Conservation (phyloP, 345 rosid species). For the Corchorus olitorius region DNA sequence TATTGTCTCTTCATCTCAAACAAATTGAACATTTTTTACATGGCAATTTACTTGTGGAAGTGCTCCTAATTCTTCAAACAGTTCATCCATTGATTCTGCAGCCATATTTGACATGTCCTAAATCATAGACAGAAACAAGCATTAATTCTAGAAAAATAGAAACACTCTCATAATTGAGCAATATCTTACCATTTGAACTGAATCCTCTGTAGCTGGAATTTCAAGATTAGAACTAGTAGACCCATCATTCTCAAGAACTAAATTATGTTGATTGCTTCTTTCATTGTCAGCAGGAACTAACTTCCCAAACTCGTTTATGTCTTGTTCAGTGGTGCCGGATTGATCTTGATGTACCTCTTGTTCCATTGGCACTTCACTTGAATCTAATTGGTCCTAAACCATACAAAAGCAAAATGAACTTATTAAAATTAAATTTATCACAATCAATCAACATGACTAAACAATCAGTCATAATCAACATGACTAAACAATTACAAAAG, state of each 20-base stretch:
- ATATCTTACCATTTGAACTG: conserved; percentile 11
- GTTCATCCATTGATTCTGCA: neutral
- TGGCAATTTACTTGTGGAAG: neutral
- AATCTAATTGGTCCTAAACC: neutral
- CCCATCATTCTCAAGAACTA: neutral
- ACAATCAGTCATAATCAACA: too few species aligned
- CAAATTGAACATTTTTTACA: neutral
- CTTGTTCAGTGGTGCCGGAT: conserved; percentile 6
- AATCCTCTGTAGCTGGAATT: neutral
- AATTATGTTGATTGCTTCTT: conserved; percentile 13
- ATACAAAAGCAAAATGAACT: neutral
- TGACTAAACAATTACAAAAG: neutral
- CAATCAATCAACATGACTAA: neutral
- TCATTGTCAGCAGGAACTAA: neutral
- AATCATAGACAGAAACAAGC: neutral
- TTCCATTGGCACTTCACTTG: neutral
- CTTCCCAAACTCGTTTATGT: neutral
- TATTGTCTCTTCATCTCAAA: neutral
- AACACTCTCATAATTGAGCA: neutral
- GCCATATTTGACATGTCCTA: neutral
- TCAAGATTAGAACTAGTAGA: neutral
- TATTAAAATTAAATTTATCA: neutral
- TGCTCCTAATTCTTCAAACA: neutral
- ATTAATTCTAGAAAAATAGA: neutral
- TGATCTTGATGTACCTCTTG: conserved; percentile 7